Evolutionary conservation across 2,329 filamentous ascomycete genomes (phyloP).

Genomic region (Capronia americana): DNA sequence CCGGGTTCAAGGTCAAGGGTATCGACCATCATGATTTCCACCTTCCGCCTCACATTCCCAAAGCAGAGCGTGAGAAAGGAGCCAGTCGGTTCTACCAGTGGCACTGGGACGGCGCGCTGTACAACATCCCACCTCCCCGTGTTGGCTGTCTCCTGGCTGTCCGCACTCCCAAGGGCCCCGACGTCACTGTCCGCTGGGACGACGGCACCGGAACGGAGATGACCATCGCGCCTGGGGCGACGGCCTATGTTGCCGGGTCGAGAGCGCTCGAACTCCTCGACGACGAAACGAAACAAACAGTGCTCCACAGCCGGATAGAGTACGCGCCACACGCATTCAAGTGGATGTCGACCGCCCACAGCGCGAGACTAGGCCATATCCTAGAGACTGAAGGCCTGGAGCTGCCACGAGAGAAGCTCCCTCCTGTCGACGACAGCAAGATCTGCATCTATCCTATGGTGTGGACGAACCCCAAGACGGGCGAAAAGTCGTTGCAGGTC

Average conservation of each 20-base stretch:
- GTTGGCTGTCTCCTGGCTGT: slow-evolving; percentile 49
- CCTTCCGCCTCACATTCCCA: slow-evolving; percentile 48
- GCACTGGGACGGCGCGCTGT: slow-evolving; percentile 48
- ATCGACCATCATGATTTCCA: slow-evolving; percentile 49
- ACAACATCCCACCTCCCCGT: slow-evolving; percentile 47
- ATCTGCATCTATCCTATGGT: slow-evolving; percentile 49
- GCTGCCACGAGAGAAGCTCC: slow-evolving; percentile 44
- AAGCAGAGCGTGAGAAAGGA: slow-evolving; percentile 45
- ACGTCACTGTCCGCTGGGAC: slow-evolving; percentile 45
- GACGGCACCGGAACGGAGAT: slow-evolving; percentile 47
- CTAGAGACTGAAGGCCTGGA: slow-evolving; percentile 42
- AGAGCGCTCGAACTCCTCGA: slow-evolving; percentile 41
- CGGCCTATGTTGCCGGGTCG: slow-evolving; percentile 45
- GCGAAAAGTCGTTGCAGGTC: slow-evolving; percentile 45
- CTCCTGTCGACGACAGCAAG: slow-evolving; percentile 43
- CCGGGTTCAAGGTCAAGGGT: slow-evolving; percentile 49
- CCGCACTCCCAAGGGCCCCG: slow-evolving; percentile 44
- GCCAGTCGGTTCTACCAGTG: slow-evolving; percentile 48
- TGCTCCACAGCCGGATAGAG: slow-evolving; percentile 45
- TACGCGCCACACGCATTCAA: slow-evolving; percentile 49
- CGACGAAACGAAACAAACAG: slow-evolving; percentile 41
- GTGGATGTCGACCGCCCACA: slow-evolving; percentile 48
- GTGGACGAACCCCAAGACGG: slow-evolving; percentile 48
- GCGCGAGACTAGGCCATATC: slow-evolving; percentile 44
- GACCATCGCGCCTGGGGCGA: slow-evolving; percentile 45